Evolutionary conservation across 345 rosid species (phyloP).

Genomic region (Sonneratia caseolaris): DNA sequence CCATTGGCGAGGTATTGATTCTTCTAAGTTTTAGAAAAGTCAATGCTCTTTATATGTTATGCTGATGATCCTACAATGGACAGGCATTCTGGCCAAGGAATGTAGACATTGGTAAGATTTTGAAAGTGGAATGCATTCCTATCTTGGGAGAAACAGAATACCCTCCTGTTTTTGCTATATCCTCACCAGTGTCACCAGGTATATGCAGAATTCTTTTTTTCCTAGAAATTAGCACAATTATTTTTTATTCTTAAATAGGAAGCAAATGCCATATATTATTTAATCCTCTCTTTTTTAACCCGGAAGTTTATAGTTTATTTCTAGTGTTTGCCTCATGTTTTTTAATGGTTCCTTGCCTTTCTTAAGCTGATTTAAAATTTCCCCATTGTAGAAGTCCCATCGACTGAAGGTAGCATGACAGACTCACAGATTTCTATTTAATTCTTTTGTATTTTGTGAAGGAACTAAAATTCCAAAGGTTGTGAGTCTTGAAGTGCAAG

Average conservation of each 20-base stretch:
- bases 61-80: constrained; percentile 5
- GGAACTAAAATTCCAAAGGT: constrained; percentile 93
- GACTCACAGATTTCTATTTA: neutral
- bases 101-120: constrained; percentile 65
- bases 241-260: neutral
- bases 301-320: neutral
- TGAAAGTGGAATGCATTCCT: constrained; percentile 75
- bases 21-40: neutral
- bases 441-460: constrained; percentile 19
- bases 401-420: neutral
- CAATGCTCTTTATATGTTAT: neutral
- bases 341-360: neutral
- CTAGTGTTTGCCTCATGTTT: neutral
- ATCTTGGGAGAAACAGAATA: constrained; percentile 56
- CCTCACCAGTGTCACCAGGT: constrained; percentile 80
- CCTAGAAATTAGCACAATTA: neutral
- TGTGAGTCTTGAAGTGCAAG: constrained; percentile 72
- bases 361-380: neutral
- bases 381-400: neutral
- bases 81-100: constrained; percentile 93
- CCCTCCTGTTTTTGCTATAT: constrained; percentile 71
- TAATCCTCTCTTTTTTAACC: neutral
- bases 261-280: neutral
- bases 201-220: neutral
- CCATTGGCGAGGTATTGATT: constrained; percentile 55